Percentiles rank a stretch among this genome's conserved stretches.
These are phyloP conservation scores for Aleurites moluccanus DNA, from an alignment of 441 rosid genomes.

Conservation along the genomic window DNA sequence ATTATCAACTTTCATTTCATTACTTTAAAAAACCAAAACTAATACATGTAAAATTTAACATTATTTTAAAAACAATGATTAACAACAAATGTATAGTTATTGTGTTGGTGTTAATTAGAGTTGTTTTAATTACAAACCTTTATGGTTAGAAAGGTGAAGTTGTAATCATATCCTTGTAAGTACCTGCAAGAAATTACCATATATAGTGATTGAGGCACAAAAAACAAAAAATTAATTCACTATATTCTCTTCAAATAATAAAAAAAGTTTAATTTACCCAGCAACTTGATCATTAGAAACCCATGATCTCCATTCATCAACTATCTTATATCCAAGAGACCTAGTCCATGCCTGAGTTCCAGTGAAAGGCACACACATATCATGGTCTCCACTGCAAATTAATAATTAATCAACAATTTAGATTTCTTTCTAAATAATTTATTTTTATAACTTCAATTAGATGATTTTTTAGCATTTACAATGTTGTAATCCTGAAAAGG, in stretches of 20 bases:
- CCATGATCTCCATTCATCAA: constrained; percentile 49
- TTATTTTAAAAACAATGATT: not conserved
- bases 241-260: too few species aligned
- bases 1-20: not conserved
- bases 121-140: constrained; percentile 36
- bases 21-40: too few species aligned
- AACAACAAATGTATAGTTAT: too few species aligned
- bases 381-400: constrained; percentile 51
- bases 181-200: constrained; percentile 34
- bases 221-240: too few species aligned
- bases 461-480: too few species aligned
- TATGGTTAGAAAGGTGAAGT: constrained; percentile 53
- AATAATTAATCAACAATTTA: not conserved
- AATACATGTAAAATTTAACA: too few species aligned
- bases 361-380: constrained; percentile 43
- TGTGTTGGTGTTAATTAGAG: not conserved
- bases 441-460: too few species aligned
- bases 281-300: constrained; percentile 38
- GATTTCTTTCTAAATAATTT: too few species aligned
- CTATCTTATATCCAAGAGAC: constrained; percentile 38
- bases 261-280: constrained; percentile 27
- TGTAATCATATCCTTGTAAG: constrained; percentile 47
- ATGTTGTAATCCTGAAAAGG: too few species aligned
- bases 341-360: constrained; percentile 49
- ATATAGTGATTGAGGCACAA: not conserved